Evolutionary conservation across 2,329 filamentous ascomycete species (phyloP).

Genomic region (Penicillium sp.): DNA sequence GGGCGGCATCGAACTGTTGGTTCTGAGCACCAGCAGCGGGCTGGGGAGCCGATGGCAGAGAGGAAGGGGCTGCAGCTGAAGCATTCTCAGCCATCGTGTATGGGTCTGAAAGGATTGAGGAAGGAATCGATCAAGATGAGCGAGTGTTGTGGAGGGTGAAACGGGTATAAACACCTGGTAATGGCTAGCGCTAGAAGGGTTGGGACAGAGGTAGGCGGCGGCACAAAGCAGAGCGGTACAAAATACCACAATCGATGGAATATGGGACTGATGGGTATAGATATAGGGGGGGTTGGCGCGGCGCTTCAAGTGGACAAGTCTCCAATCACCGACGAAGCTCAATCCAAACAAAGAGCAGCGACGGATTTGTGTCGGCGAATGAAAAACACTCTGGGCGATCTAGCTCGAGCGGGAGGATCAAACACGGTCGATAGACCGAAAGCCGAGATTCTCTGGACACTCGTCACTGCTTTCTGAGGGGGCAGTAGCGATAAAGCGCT

Average conservation of each 20-base stretch:
- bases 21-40: constrained; percentile 68
- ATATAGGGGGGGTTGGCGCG: constrained; percentile 14
- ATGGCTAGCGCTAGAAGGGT: neutral
- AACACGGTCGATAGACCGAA: too few species aligned
- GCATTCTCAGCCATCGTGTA: constrained; percentile 74
- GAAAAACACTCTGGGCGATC: too few species aligned
- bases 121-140: constrained; percentile 21
- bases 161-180: constrained; percentile 7
- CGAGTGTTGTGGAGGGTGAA: constrained; percentile 13
- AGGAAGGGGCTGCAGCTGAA: constrained; percentile 59
- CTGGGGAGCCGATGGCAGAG: constrained; percentile 69
- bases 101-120: constrained; percentile 20
- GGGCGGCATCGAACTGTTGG: constrained; percentile 67
- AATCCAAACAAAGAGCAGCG: constrained; percentile 17
- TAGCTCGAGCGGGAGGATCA: too few species aligned
- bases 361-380: too few species aligned
- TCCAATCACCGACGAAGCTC: constrained; percentile 13
- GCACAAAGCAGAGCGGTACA: neutral
- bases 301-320: constrained; percentile 6
- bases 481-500: constrained; percentile 17
- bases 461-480: too few species aligned
- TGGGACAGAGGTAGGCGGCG: neutral
- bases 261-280: constrained; percentile 6
- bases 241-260: neutral
- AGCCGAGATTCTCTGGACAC: too few species aligned